Conservation (phyloP, 192 early-diverging fungal species). For the Phycomyces blakesleeanus region DNA sequence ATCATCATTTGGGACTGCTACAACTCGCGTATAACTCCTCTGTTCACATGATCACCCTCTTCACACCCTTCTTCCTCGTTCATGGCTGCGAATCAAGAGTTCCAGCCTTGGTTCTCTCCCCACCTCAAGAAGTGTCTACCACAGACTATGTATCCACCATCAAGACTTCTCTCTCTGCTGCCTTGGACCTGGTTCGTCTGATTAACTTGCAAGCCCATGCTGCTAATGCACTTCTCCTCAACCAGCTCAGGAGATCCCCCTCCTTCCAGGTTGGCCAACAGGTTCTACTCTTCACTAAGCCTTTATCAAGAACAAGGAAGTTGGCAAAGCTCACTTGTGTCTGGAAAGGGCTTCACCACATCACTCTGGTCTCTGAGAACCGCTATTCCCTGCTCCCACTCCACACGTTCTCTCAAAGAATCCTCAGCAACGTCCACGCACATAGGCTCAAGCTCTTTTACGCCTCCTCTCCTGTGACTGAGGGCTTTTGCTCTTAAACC, state of each 20-base stretch:
- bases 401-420: too few species aligned
- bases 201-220: background rate
- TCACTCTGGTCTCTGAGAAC: too few species aligned
- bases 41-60: background rate
- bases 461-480: too few species aligned
- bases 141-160: background rate
- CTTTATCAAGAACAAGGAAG: background rate
- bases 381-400: too few species aligned
- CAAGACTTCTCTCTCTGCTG: background rate
- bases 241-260: background rate
- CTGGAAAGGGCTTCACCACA: background rate
- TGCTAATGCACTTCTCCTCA: background rate
- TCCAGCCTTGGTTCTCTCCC: background rate
- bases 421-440: too few species aligned
- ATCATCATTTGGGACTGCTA: background rate
- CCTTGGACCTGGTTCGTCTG: too few species aligned
- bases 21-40: background rate
- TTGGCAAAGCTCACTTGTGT: background rate
- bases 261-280: background rate
- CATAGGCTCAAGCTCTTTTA: too few species aligned
- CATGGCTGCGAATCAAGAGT: background rate
- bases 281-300: background rate
- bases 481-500: too few species aligned
- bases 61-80: background rate
- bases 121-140: background rate